Base-by-base conservation (phyloP, 495 filamentous ascomycete genomes). In the Daldinia bambusicola region DNA sequence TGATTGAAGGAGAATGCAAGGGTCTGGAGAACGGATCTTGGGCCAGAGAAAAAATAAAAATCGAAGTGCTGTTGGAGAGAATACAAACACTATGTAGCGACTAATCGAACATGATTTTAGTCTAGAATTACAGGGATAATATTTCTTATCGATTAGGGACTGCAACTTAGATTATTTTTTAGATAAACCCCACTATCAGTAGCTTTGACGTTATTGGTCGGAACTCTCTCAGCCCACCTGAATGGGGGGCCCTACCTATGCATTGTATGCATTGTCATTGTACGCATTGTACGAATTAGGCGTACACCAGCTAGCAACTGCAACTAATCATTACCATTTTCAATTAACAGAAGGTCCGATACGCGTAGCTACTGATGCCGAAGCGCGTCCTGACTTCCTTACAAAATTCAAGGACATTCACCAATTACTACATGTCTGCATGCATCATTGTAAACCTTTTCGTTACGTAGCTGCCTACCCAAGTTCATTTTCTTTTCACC, bases 121-220 rank as follows among this genome's bases (percentile, higher is more conserved):
- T 67, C 31, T 51, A 45, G 48, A 14, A 55, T 40, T 55, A 67
- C 58, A 45, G 48, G 20, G 53, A 50, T 55, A 67, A 38, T 38
- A 38, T 48, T 26, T 9, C 60, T 72, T 72, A 68, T 72, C 64
- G 64, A 72, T 68, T 72, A 50, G 45, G 6, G 10, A 31, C 32
- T 38, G 22, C 34, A 63, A n/a, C 43, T 16, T 43, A 9, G 43
- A 26, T n/a, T 16, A 12, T 40, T 18, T 40, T 18, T 22, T 55
- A 65, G 50, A 34, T 20, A 48, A 48, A 40, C 63, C 63, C 55
- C 63, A 59, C 55, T 36, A 66, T 52, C 22, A 22, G 22, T 66
- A 18, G 12, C 14, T 12, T 51, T 18, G 14, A 58, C 43, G 34
- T 61, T 30, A 72, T 72, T 72, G 68, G 68, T 32, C 18, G 57